These are phyloP conservation scores for Trichomonas vaginalis DNA, from an alignment of 208 protist genomes.

Conservation along the genomic window DNA sequence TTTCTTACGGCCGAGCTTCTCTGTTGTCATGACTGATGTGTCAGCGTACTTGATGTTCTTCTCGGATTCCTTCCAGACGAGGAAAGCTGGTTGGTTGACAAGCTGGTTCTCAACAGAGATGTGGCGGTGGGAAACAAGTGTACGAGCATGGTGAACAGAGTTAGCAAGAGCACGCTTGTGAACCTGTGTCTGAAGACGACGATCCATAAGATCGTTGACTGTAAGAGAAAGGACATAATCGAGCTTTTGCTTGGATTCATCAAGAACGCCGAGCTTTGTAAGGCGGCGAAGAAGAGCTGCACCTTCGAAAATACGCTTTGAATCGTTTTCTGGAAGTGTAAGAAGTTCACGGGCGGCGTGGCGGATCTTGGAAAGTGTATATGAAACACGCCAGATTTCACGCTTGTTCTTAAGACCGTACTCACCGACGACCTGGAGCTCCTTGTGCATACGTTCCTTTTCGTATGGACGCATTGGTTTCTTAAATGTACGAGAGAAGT, in stretches of 20 bases:
- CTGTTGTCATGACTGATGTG: not conserved
- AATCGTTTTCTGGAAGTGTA: constrained; percentile 91
- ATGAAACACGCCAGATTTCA: constrained; percentile 95
- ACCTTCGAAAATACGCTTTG: constrained; percentile 84
- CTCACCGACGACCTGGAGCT: constrained; percentile 95
- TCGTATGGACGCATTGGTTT: constrained; percentile 96
- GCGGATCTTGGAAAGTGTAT: constrained; percentile 93
- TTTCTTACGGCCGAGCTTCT: not conserved
- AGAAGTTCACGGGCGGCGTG: constrained; percentile 90
- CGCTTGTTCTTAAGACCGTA: constrained; percentile 93
- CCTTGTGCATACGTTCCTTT: constrained; percentile 96
- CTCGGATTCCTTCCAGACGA: constrained; percentile 11
- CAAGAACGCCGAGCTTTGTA: constrained; percentile 87
- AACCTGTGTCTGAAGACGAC: constrained; percentile 95
- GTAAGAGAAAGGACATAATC: constrained; percentile 98
- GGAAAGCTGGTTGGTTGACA: constrained; percentile 7
- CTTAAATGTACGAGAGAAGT: constrained; percentile 79
- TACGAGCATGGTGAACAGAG: constrained; percentile 98
- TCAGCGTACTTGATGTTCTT: not conserved
- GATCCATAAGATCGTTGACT: constrained; percentile 92
- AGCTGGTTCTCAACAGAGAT: constrained; percentile 49
- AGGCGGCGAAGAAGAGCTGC: constrained; percentile 92
- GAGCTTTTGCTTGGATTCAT: constrained; percentile 91
- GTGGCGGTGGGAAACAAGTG: constrained; percentile 95
- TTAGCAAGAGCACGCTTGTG: constrained; percentile 92